These are phyloP conservation scores for Neopestalotiopsis rosae DNA, from an alignment of 2,329 filamentous ascomycete genomes.

Conservation along the genomic window DNA sequence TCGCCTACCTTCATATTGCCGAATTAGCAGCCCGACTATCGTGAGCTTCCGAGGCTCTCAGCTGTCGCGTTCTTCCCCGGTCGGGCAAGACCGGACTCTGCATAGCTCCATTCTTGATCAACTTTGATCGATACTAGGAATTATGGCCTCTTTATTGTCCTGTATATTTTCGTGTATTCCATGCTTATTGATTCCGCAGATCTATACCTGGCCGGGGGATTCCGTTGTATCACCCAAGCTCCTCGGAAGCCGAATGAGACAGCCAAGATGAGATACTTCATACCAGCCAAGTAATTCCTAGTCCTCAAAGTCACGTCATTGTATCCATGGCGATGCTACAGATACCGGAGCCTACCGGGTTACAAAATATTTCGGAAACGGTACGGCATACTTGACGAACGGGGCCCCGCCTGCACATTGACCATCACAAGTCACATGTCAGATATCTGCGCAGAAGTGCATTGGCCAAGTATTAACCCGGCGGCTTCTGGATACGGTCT, in stretches of 20 bases:
- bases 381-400: not conserved
- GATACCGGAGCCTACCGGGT: not conserved
- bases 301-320: not conserved
- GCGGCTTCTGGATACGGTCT: no score
- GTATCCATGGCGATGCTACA: not conserved
- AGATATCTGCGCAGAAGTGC: not conserved
- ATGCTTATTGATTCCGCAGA: not conserved
- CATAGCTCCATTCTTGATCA: not conserved
- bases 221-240: constrained; percentile 4
- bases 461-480: not conserved
- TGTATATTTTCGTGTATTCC: constrained; percentile 7
- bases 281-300: not conserved
- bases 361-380: not conserved
- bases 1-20: not conserved
- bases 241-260: constrained; percentile 9
- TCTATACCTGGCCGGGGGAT: not conserved
- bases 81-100: constrained; percentile 12
- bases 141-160: not conserved
- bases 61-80: constrained; percentile 1
- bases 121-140: not conserved
- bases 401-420: not conserved
- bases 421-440: not conserved
- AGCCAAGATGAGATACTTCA: not conserved
- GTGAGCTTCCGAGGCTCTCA: constrained; percentile 11
- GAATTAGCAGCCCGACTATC: constrained; percentile 11